phyloP scores from a whole-genome alignment of 2,329 filamentous ascomycete species.

The Nemania diffusa region DNA sequence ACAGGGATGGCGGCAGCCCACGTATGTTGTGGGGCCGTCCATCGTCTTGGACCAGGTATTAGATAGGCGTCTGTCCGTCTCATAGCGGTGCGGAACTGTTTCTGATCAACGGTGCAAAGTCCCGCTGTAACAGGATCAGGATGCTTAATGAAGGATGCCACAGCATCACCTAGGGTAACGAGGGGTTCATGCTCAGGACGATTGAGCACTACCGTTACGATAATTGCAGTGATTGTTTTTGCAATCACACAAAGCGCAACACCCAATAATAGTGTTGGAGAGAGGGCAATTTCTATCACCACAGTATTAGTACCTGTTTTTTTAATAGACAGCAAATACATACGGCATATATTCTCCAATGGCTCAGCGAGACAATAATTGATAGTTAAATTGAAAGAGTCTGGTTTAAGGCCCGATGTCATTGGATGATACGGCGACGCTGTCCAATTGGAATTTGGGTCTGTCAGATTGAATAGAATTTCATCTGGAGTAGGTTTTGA shows the following conservation, averaged over 20 bases:
- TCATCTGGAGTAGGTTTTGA: background rate
- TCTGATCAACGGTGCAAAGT: constrained; percentile 31
- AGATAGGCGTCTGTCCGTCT: background rate
- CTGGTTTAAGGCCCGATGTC: constrained; percentile 1
- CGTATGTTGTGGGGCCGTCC: background rate
- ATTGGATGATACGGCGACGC: background rate
- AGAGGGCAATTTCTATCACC: constrained; percentile 6
- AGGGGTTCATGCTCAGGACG: background rate
- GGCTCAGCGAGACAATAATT: constrained; percentile 31
- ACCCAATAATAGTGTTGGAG: constrained; percentile 21
- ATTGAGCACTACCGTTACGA: background rate
- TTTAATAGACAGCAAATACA: background rate
- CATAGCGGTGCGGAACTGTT: background rate
- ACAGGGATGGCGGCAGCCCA: constrained; percentile 3
- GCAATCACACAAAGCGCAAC: background rate
- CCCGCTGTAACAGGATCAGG: constrained; percentile 15
- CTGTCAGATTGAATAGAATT: background rate
- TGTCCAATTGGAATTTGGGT: background rate
- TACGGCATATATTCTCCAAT: constrained; percentile 24
- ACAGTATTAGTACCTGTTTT: background rate
- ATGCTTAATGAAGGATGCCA: constrained; percentile 13
- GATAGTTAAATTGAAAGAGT: constrained; percentile 16
- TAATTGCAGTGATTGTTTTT: background rate
- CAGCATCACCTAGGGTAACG: constrained; percentile 14
- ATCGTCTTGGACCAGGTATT: background rate